Conservation (phyloP, 1,284 basidiomycete genomes). For the Leccinum griseonigrum region DNA sequence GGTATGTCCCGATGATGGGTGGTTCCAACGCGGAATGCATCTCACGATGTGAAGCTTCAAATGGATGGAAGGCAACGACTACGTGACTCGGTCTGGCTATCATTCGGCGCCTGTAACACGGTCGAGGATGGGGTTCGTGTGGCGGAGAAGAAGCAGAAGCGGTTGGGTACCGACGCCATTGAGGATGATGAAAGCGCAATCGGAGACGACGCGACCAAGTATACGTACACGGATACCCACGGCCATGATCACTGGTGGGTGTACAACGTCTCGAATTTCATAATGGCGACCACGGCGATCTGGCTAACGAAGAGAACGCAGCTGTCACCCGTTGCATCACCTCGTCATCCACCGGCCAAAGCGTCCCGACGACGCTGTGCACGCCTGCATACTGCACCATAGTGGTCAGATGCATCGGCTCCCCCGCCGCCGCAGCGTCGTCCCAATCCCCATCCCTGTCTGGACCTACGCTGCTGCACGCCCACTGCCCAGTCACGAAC, state of each 20-base stretch:
- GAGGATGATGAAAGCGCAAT: constrained; percentile 48
- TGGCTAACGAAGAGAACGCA: constrained; percentile 14
- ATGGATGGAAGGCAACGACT: constrained; percentile 47
- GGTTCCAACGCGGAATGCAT: constrained; percentile 65
- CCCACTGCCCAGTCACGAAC: constrained; percentile 34
- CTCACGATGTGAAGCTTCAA: constrained; percentile 52
- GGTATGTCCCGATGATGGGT: constrained; percentile 73
- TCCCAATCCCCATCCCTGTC: constrained; percentile 2
- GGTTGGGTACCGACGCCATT: constrained; percentile 37
- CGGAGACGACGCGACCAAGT: constrained; percentile 62
- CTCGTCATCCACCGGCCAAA: constrained; percentile 22
- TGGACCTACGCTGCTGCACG: neutral
- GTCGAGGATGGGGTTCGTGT: constrained; percentile 77
- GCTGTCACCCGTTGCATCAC: constrained; percentile 15
- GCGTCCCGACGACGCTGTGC: constrained; percentile 21
- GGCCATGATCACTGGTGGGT: constrained; percentile 23
- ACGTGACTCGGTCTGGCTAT: too few relatives aligned
- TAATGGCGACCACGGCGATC: too few relatives aligned
- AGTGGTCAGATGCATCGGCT: constrained; percentile 19
- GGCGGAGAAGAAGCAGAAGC: constrained; percentile 62
- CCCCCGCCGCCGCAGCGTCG: constrained; percentile 9
- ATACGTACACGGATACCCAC: constrained; percentile 49
- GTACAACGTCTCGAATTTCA: too few relatives aligned
- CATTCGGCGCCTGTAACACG: constrained; percentile 42
- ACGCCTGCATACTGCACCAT: constrained; percentile 25